Conservation (phyloP, 495 filamentous ascomycete species). For the Penicillium maclennaniae region DNA sequence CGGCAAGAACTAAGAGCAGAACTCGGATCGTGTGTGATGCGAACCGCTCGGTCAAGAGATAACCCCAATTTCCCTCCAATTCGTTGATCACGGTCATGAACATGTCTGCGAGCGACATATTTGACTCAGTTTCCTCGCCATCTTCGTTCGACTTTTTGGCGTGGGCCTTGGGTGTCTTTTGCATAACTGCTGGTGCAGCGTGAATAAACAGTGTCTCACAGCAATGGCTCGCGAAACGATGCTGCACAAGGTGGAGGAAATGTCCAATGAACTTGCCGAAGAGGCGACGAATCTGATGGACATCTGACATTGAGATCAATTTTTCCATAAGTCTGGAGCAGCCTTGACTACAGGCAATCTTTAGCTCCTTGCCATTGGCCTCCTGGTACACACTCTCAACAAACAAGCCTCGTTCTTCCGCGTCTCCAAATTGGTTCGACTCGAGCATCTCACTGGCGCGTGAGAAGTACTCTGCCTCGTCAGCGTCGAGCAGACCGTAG, state of each 20-base stretch:
- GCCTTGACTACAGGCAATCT: conserved; percentile 90
- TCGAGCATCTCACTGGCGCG: conserved; percentile 84
- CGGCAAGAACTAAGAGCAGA: conserved; percentile 79
- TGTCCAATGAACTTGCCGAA: conserved; percentile 84
- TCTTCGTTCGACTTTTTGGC: conserved; percentile 30
- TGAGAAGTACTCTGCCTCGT: conserved; percentile 94
- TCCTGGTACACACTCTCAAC: conserved; percentile 81
- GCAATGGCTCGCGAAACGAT: conserved; percentile 94
- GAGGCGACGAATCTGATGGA: conserved; percentile 75
- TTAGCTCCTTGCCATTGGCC: conserved; percentile 87
- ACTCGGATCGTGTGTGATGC: conserved; percentile 89
- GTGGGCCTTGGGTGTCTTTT: conserved; percentile 50
- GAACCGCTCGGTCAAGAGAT: conserved; percentile 78
- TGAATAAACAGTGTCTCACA: conserved; percentile 89
- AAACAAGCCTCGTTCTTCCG: conserved; percentile 76
- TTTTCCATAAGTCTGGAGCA: conserved; percentile 92
- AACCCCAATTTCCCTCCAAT: conserved; percentile 77
- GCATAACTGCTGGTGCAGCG: conserved; percentile 70
- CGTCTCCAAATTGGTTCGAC: conserved; percentile 72
- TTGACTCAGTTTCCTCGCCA: conserved; percentile 33
- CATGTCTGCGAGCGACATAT: conserved; percentile 73
- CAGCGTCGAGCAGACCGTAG: conserved; percentile 83
- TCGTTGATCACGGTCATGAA: conserved; percentile 81
- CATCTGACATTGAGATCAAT: conserved; percentile 75
- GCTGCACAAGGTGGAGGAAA: conserved; percentile 83